Percentiles rank a stretch among this genome's conserved stretches.
Evolutionary conservation across 1,139 yeast species (phyloP).

Genomic region (Pichia sp.): DNA sequence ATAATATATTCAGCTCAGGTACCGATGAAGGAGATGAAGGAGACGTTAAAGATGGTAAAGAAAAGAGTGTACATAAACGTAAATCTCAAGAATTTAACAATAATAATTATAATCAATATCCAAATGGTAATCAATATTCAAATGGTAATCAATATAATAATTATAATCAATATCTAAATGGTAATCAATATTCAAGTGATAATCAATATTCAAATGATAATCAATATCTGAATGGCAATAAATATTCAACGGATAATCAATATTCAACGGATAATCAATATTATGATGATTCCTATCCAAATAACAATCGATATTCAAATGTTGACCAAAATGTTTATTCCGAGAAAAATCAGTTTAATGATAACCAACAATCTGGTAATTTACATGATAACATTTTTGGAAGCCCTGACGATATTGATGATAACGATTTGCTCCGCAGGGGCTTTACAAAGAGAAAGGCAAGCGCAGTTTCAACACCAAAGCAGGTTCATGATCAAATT

Average conservation of each 20-base stretch:
- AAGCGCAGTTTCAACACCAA: slow-evolving; percentile 18
- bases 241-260: background rate
- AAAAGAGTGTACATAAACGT: background rate
- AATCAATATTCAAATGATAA: background rate
- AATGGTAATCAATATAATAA: background rate
- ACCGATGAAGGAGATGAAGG: background rate
- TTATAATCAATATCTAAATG: background rate
- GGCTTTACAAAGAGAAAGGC: slow-evolving; percentile 20
- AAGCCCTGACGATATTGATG: slow-evolving; percentile 17
- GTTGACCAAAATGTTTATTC: background rate
- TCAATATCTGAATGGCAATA: background rate
- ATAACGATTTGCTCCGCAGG: slow-evolving; percentile 6
- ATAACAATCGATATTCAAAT: background rate
- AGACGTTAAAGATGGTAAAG: background rate
- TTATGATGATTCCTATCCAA: background rate
- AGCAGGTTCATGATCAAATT: background rate
- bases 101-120: background rate
- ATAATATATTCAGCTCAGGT: background rate
- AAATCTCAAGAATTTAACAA: background rate
- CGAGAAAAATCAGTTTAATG: background rate
- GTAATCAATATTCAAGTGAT: background rate
- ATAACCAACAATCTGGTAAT: background rate
- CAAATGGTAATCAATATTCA: background rate
- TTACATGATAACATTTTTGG: background rate
- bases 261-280: background rate